phyloP scores from a whole-genome alignment of 768 basidiomycete species.

The Collybia sp. region DNA sequence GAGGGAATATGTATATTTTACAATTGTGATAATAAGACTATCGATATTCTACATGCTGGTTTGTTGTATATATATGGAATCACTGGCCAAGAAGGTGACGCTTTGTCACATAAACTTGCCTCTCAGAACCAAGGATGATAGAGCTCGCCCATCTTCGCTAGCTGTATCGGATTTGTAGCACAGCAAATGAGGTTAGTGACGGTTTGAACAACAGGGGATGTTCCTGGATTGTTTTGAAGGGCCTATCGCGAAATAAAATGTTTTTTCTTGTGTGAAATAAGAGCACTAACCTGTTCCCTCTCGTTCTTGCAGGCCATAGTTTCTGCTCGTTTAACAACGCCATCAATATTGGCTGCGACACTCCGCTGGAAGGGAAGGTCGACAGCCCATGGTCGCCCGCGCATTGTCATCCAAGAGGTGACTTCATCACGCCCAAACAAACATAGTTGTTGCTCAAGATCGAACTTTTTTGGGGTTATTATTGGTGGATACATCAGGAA shows the following conservation, averaged over 20 bases:
- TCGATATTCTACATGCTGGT: neutral
- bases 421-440: conserved; percentile 94
- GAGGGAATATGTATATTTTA: conserved; percentile 1
- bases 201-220: conserved; percentile 69
- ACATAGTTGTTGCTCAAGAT: conserved; percentile 88
- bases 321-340: conserved; percentile 76
- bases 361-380: conserved; percentile 54
- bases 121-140: conserved; percentile 83
- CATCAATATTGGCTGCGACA: conserved; percentile 56
- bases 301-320: conserved; percentile 84
- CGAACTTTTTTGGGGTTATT: conserved; percentile 49
- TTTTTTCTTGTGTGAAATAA: neutral
- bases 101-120: conserved; percentile 6
- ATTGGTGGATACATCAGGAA: neutral
- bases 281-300: conserved; percentile 62
- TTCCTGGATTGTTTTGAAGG: conserved; percentile 28
- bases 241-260: conserved; percentile 17
- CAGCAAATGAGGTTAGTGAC: conserved; percentile 78
- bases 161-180: conserved; percentile 81
- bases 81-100: too few relatives aligned
- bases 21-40: conserved; percentile 2
- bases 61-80: conserved; percentile 1
- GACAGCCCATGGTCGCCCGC: conserved; percentile 49
- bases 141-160: conserved; percentile 82
- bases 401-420: conserved; percentile 63